Percentiles rank a stretch among this genome's conserved stretches.
Conservation (phyloP, 2,329 filamentous ascomycete species). For the Botrytis fragariae region DNA sequence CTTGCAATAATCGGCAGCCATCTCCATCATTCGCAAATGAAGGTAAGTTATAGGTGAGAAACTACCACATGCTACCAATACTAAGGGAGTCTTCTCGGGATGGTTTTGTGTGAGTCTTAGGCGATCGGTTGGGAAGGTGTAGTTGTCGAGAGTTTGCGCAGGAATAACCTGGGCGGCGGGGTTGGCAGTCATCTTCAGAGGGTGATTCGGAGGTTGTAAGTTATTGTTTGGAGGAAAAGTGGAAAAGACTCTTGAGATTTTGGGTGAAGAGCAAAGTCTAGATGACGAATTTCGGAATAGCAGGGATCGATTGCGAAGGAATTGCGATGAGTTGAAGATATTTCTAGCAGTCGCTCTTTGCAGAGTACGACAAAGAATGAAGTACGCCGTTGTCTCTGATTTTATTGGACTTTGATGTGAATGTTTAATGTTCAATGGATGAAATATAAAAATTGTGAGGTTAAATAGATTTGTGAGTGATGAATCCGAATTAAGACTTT, state of each 20-base stretch:
- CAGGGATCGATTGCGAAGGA: constrained; percentile 8
- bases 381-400: not conserved
- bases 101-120: constrained; percentile 56
- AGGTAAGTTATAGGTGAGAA: constrained; percentile 76
- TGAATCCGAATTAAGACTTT: constrained; percentile 2
- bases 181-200: constrained; percentile 24
- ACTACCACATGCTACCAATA: constrained; percentile 67
- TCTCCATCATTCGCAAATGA: constrained; percentile 84
- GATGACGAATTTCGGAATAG: constrained; percentile 20
- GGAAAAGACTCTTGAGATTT: not conserved
- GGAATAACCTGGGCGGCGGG: constrained; percentile 23
- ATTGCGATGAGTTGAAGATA: constrained; percentile 13
- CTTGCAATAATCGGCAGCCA: constrained; percentile 67
- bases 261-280: constrained; percentile 2
- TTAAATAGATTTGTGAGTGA: constrained; percentile 4
- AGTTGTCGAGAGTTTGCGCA: constrained; percentile 40
- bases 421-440: not conserved
- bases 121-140: constrained; percentile 59
- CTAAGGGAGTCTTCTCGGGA: constrained; percentile 57
- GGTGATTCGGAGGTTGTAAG: not conserved
- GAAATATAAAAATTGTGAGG: not conserved
- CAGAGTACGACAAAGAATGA: constrained; percentile 1
- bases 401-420: not conserved
- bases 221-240: not conserved
- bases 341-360: not conserved